These are phyloP conservation scores for Diaporthe citriasiana DNA, from an alignment of 2,329 filamentous ascomycete genomes.

Conservation along the genomic window DNA sequence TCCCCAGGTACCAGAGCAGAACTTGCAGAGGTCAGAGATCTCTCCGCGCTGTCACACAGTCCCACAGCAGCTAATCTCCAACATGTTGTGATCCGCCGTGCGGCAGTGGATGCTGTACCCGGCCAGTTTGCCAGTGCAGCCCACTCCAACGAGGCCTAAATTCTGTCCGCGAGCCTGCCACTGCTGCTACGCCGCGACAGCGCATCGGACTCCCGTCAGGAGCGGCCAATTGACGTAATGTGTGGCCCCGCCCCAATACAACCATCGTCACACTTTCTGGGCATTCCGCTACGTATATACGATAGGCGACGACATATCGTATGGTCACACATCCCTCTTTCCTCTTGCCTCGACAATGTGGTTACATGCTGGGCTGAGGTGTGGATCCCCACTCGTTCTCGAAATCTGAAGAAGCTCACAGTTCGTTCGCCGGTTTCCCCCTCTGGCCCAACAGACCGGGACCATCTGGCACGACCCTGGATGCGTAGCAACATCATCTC, in stretches of 20 bases:
- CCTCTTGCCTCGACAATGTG: slow-evolving; percentile 14
- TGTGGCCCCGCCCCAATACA: slow-evolving; percentile 14
- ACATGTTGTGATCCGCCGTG: slow-evolving; percentile 15
- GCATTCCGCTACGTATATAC: background rate
- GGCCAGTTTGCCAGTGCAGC: background rate
- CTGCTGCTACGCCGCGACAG: background rate
- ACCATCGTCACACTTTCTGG: slow-evolving; percentile 20
- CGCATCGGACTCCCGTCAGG: background rate
- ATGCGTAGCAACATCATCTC: slow-evolving; percentile 1
- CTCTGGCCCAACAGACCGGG: slow-evolving; percentile 18
- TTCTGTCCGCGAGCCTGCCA: background rate
- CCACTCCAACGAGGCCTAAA: background rate
- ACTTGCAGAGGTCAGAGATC: background rate
- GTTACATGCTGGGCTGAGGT: slow-evolving; percentile 38
- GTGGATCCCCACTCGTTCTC: slow-evolving; percentile 36
- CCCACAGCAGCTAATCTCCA: slow-evolving; percentile 3
- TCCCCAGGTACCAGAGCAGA: background rate
- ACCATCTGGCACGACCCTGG: slow-evolving; percentile 16
- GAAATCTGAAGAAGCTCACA: slow-evolving; percentile 20
- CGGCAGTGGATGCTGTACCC: slow-evolving; percentile 8
- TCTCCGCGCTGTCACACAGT: slow-evolving; percentile 5
- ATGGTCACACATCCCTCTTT: slow-evolving; percentile 13
- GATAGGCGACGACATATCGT: slow-evolving; percentile 21
- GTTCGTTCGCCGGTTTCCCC: slow-evolving; percentile 8
- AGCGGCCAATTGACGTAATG: slow-evolving; percentile 22